Evolutionary conservation across 495 filamentous ascomycete species (phyloP).

Genomic region (Penicillium crystallinum): DNA sequence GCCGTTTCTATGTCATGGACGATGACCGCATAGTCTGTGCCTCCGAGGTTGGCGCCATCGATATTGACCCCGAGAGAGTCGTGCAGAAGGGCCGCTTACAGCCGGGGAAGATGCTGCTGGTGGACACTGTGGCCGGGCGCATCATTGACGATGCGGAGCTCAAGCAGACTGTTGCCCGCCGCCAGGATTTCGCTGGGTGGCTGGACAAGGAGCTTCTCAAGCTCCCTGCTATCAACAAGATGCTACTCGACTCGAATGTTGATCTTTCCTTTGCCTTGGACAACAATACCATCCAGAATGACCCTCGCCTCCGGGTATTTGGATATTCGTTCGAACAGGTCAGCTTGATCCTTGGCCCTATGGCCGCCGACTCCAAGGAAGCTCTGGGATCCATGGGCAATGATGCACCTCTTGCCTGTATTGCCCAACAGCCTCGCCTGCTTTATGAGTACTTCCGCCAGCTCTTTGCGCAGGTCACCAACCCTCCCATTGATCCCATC

Average conservation of each 20-base stretch:
- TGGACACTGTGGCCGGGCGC: conserved; percentile 90
- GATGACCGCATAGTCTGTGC: conserved; percentile 98
- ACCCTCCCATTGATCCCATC: conserved; percentile 97
- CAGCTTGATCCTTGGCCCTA: conserved; percentile 86
- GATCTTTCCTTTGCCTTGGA: conserved; percentile 65
- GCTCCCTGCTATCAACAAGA: conserved; percentile 64
- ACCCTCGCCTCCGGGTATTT: conserved; percentile 79
- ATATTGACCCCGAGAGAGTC: conserved; percentile 83
- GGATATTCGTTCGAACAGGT: conserved; percentile 98
- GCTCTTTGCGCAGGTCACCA: conserved; percentile 98
- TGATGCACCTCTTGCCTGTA: conserved; percentile 89
- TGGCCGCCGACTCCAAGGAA: conserved; percentile 98
- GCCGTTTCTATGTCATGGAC: conserved; percentile 96
- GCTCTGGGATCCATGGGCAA: conserved; percentile 99
- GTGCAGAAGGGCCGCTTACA: conserved; percentile 94
- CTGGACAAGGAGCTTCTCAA: conserved; percentile 82
- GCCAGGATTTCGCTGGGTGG: conserved; percentile 85
- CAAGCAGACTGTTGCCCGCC: conserved; percentile 79
- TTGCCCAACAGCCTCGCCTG: conserved; percentile 82
- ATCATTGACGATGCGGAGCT: conserved; percentile 95
- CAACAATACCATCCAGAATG: conserved; percentile 71
- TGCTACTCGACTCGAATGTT: conserved; percentile 52
- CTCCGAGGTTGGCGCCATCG: conserved; percentile 94
- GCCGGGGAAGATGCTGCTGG: conserved; percentile 95
- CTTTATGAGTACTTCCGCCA: conserved; percentile 98